Conservation (phyloP, 108 stramenopile species). For the Pseudonitzschia multistriata region DNA sequence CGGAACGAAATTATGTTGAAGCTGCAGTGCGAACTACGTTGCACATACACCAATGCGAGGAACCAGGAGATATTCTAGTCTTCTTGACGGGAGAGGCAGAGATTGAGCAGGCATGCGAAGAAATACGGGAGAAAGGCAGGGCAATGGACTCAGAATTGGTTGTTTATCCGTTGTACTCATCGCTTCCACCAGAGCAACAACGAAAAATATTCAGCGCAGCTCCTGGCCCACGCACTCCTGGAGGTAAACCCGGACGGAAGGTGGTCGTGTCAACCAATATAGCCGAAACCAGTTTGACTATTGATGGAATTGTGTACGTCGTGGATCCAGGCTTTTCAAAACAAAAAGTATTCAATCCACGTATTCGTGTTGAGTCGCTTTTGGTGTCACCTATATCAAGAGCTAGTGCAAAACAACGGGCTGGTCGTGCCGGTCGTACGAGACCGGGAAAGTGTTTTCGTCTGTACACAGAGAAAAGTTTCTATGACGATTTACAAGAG, state of each 20-base stretch:
- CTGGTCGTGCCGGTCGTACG: constrained; percentile 97
- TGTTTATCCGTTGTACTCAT: constrained; percentile 95
- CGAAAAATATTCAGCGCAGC: constrained; percentile 91
- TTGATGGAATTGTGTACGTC: constrained; percentile 99
- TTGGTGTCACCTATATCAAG: constrained; percentile 97
- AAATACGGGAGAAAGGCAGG: constrained; percentile 78
- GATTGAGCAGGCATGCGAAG: constrained; percentile 97
- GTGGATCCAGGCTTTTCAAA: constrained; percentile 99
- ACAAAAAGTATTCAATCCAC: constrained; percentile 99
- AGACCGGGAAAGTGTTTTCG: constrained; percentile 99
- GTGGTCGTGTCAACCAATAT: constrained; percentile 98
- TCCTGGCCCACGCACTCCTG: constrained; percentile 88
- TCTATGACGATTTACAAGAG: constrained; percentile 95
- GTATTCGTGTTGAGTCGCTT: constrained; percentile 96
- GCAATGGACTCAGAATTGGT: constrained; percentile 74
- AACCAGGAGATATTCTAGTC: constrained; percentile 95
- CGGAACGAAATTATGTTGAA: constrained; percentile 98
- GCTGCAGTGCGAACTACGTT: constrained; percentile 94
- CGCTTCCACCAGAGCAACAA: constrained; percentile 94
- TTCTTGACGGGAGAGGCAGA: constrained; percentile 99
- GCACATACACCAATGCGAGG: constrained; percentile 98
- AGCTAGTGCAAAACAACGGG: constrained; percentile 92
- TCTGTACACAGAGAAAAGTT: constrained; percentile 97
- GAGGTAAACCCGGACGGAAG: constrained; percentile 96
- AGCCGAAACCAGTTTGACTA: constrained; percentile 98